These are phyloP conservation scores for Jimgerdemannia lactiflua DNA, from an alignment of 192 early-diverging fungal genomes.

Conservation along the genomic window DNA sequence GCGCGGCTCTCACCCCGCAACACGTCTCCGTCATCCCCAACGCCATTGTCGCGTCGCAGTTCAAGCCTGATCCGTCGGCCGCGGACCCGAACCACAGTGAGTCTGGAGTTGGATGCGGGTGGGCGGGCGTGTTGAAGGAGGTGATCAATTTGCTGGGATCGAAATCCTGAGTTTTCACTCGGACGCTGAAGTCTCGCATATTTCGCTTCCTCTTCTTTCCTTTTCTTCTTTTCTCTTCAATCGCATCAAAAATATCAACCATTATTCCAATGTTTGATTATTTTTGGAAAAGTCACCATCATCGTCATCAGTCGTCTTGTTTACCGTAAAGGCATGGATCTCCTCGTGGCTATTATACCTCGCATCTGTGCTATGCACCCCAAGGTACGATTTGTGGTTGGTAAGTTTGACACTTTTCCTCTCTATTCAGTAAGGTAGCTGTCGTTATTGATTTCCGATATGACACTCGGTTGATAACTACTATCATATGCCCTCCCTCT, in stretches of 20 bases:
- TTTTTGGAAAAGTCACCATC: constrained; percentile 70
- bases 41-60: constrained; percentile 92
- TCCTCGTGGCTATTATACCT: constrained; percentile 90
- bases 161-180: background rate
- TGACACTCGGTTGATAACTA: background rate
- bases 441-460: background rate
- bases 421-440: no score
- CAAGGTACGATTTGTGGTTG: constrained; percentile 89
- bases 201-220: background rate
- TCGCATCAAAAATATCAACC: background rate
- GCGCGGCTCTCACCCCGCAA: constrained; percentile 85
- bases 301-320: constrained; percentile 90
- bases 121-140: no score
- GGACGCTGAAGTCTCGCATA: background rate
- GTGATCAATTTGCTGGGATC: background rate
- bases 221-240: background rate
- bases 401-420: constrained; percentile 31
- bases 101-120: constrained; percentile 6
- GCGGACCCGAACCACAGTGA: constrained; percentile 74
- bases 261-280: background rate
- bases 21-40: constrained; percentile 97
- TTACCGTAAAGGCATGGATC: constrained; percentile 94
- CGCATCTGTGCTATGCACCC: constrained; percentile 77
- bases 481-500: background rate
- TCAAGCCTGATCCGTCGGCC: constrained; percentile 75